Conservation (phyloP, 2,329 filamentous ascomycete genomes). For the Venturia carpophila region DNA sequence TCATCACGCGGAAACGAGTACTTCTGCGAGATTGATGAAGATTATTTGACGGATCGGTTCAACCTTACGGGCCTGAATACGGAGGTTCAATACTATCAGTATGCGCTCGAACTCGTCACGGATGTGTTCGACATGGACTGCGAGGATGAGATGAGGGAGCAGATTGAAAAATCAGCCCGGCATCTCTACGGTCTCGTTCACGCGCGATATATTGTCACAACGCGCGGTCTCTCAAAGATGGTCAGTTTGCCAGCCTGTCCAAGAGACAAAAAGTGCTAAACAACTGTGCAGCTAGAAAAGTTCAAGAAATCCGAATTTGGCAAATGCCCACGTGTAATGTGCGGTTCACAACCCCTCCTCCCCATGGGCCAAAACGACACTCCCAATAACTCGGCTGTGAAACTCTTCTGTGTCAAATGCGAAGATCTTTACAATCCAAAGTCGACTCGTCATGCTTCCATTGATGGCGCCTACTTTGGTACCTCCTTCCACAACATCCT, state of each 20-base stretch:
- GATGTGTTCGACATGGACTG: conserved; percentile 98
- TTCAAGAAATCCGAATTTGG: conserved; percentile 98
- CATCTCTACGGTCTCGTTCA: conserved; percentile 96
- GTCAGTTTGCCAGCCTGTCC: conserved; percentile 43
- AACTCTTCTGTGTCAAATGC: conserved; percentile 94
- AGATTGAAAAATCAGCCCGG: conserved; percentile 92
- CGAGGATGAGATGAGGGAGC: conserved; percentile 96
- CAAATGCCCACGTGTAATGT: conserved; percentile 94
- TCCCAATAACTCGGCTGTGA: conserved; percentile 80
- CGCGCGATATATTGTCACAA: conserved; percentile 94
- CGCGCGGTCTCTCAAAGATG: conserved; percentile 90
- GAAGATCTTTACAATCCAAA: conserved; percentile 99
- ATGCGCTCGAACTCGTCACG: conserved; percentile 93
- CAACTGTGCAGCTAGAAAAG: conserved; percentile 74
- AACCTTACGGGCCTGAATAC: conserved; percentile 95
- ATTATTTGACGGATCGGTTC: conserved; percentile 96
- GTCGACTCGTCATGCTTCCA: conserved; percentile 86
- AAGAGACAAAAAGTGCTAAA: conserved; percentile 14
- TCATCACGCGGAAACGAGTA: conserved; percentile 97
- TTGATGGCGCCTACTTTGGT: conserved; percentile 97
- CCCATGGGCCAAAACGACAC: conserved; percentile 92
- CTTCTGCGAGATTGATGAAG: conserved; percentile 99
- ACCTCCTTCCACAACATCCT: conserved; percentile 98
- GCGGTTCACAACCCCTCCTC: conserved; percentile 83
- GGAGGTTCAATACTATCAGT: conserved; percentile 98